Evolutionary conservation across 139 green algal species (phyloP).

Genomic region (Closterium sp.): DNA sequence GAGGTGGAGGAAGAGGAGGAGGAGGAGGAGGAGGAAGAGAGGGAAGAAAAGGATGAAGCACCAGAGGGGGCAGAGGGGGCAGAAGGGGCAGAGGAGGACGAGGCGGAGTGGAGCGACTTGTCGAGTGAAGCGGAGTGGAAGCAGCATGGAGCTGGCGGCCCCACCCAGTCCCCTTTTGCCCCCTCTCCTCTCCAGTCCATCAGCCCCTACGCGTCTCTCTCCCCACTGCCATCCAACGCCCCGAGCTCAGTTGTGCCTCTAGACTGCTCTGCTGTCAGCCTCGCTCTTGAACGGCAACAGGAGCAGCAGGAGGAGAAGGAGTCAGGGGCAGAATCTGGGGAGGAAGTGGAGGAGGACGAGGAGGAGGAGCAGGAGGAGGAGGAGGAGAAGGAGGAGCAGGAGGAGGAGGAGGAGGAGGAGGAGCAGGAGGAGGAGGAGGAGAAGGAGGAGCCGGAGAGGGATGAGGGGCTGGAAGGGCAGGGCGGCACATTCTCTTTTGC

Average conservation of each 20-base stretch:
- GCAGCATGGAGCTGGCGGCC: neutral
- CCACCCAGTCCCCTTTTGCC: neutral
- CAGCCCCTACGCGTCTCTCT: no score
- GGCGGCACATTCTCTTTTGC: no score
- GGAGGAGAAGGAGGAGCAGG: neutral
- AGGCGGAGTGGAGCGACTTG: neutral
- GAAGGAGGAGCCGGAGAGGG: no score
- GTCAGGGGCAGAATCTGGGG: no score
- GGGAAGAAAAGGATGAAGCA: neutral
- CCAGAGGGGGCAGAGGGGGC: neutral
- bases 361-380: no score
- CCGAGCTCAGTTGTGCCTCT: no score
- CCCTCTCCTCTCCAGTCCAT: neutral
- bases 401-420: neutral
- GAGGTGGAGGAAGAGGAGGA: neutral
- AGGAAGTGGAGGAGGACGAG: no score
- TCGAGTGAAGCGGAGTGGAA: neutral
- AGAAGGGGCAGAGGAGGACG: neutral
- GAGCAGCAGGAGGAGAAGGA: no score
- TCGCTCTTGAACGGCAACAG: no score
- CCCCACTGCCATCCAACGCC: no score
- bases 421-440: neutral
- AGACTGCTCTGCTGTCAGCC: no score
- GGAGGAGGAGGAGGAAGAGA: neutral
- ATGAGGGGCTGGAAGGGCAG: no score